Evolutionary conservation across 495 filamentous ascomycete genomes (phyloP).

Genomic region (Xylaria palmicola): DNA sequence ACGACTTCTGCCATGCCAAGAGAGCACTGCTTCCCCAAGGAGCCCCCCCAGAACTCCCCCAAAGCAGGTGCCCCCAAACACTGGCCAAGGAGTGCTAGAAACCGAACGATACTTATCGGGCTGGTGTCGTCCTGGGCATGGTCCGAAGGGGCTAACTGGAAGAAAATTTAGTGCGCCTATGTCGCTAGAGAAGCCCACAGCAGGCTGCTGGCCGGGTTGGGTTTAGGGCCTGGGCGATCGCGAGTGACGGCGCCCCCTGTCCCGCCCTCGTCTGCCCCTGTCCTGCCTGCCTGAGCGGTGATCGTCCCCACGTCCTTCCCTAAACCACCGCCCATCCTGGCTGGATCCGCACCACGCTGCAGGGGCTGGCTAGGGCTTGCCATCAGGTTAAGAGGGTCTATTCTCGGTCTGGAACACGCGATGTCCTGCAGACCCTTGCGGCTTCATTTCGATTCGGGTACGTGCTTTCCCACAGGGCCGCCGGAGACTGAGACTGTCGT

Average conservation of each 20-base stretch:
- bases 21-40: neutral
- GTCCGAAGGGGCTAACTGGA: neutral
- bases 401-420: conserved; percentile 11
- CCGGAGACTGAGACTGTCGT: neutral
- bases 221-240: neutral
- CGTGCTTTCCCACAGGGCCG: neutral
- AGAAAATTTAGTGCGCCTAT: neutral
- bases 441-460: conserved; percentile 13
- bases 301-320: conserved; percentile 8
- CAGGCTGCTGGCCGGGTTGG: neutral
- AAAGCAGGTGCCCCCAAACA: too few species aligned
- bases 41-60: neutral
- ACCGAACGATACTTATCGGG: neutral
- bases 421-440: conserved; percentile 14
- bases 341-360: neutral
- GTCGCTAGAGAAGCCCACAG: neutral
- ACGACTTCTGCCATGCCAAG: conserved; percentile 5
- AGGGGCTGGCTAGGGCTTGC: neutral
- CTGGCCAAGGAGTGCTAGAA: neutral
- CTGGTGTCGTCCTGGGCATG: neutral
- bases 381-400: conserved; percentile 1
- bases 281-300: conserved; percentile 5
- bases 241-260: neutral
- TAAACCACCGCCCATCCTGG: conserved; percentile 3
- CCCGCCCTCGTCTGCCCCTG: neutral